Evolutionary conservation across 1,284 basidiomycete genomes (phyloP), one percentile per base, ranked within the genome.

Genomic region (Cryptococcus jaspeensis): DNA sequence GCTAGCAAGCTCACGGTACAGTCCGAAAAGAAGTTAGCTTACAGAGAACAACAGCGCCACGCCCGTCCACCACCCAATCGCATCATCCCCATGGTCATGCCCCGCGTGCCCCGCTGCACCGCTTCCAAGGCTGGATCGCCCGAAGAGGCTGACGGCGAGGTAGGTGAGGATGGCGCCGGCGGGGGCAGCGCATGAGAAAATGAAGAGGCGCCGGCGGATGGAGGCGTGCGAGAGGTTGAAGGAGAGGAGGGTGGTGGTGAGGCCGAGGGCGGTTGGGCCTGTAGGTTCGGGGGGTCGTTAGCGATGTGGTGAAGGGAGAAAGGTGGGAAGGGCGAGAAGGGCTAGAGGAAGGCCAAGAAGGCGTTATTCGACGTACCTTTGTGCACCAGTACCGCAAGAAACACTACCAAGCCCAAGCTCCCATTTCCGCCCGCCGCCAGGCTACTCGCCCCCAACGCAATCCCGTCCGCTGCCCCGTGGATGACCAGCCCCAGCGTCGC

Each of bases 401-500:
- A 95, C 0, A 96, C 87, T 42, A 95, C 81, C 12, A 91, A 67
- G 2, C 90, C 88, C 35, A 94, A 70, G 42, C 74, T 71, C 1
- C 69, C 62, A 15, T 63, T 71, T 5, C 65, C 67, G 25, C 32
- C 13, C 9, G 32, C 16, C 15, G 63, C 67, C 32, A 77, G 60
- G 25, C 78, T 73, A 43, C 79, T 80, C 3, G 91, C 88, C 28
- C 92, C 93, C 46, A 97, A 78, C 1, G 91, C 91, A 55, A 95
- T 85, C 1, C 93, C 93, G 74, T 97, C 93, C 0, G 92, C 89
- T 35, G 92, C 80, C 2, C 87, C 89, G 71, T 96, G 93, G 39
- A 92, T 84, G 38, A 90, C 82, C 44, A 96, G 79, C 0, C 92
- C 93, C 5, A 95, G 74, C 0, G 91, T 91, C 39, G 93, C 81